Percentiles rank a stretch among this genome's conserved stretches.
phyloP scores from a whole-genome alignment of 768 basidiomycete genomes.

The Kwoniella sp. region DNA sequence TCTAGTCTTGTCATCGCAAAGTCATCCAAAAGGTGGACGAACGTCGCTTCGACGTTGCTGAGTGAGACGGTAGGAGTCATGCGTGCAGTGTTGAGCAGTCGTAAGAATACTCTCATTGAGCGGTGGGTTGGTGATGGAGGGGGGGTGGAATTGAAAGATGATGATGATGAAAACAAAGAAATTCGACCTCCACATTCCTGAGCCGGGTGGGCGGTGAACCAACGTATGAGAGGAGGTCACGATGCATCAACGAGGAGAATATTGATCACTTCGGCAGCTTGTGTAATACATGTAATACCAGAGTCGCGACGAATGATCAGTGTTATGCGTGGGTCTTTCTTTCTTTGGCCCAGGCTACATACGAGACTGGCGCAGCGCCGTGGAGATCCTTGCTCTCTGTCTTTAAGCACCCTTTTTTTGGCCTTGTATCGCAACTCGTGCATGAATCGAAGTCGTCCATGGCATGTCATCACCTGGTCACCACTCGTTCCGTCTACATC shows the following conservation, averaged over 20 bases:
- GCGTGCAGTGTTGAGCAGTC: conserved; percentile 7
- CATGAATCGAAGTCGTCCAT: no score
- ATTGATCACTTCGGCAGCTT: neutral
- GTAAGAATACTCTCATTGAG: conserved; percentile 23
- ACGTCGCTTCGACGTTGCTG: conserved; percentile 67
- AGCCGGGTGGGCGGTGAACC: no score
- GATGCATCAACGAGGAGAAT: neutral
- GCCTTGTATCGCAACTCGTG: no score
- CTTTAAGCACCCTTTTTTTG: no score
- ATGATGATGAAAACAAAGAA: neutral
- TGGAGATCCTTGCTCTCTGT: no score
- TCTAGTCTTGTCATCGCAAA: conserved; percentile 64
- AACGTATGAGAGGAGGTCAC: no score
- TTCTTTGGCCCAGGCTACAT: no score
- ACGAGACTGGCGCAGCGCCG: no score
- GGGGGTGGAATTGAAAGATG: neutral
- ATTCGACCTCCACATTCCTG: conserved; percentile 1
- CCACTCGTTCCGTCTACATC: no score
- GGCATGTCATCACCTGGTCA: no score
- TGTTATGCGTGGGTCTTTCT: no score
- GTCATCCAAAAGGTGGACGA: conserved; percentile 79
- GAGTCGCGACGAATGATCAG: no score
- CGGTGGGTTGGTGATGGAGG: neutral
- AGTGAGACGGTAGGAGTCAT: conserved; percentile 60
- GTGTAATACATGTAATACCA: neutral